phyloP scores from a whole-genome alignment of 805 yeast genomes.

The Jamesozyma hellenica region DNA sequence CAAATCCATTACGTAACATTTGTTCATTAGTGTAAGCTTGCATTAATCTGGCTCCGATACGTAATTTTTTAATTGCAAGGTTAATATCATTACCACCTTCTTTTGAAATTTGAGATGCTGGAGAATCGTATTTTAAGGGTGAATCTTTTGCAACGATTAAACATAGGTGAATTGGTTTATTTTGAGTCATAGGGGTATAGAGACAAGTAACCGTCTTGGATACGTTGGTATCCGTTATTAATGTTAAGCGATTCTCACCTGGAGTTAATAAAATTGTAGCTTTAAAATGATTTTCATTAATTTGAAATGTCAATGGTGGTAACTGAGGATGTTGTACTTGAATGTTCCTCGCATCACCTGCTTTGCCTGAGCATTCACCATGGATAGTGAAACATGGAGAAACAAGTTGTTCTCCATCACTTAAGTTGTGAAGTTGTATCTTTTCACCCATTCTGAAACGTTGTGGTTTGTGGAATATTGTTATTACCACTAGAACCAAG shows the following conservation, averaged over 20 bases:
- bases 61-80: constrained; percentile 61
- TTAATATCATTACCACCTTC: constrained; percentile 57
- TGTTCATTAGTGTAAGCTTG: constrained; percentile 88
- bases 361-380: constrained; percentile 32
- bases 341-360: constrained; percentile 31
- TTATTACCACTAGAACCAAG: no score
- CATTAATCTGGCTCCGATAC: constrained; percentile 80
- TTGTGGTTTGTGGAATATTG: no score
- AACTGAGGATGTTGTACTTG: constrained; percentile 32
- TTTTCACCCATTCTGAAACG: constrained; percentile 3
- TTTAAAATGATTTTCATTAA: constrained; percentile 63
- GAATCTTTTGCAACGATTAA: constrained; percentile 70
- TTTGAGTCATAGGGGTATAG: constrained; percentile 47
- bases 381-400: constrained; percentile 43
- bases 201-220: constrained; percentile 29
- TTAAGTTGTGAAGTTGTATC: constrained; percentile 29
- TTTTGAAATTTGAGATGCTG: constrained; percentile 33
- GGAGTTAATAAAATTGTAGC: constrained; percentile 60
- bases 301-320: constrained; percentile 65
- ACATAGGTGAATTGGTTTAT: constrained; percentile 77
- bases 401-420: constrained; percentile 30
- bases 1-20: constrained; percentile 69
- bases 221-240: constrained; percentile 38
- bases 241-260: constrained; percentile 50
- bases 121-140: constrained; percentile 59